Percentiles rank a stretch among this genome's conserved stretches.
Evolutionary conservation across 768 basidiomycete species (phyloP).

Genomic region (Tylopilus vinaceipallidus): DNA sequence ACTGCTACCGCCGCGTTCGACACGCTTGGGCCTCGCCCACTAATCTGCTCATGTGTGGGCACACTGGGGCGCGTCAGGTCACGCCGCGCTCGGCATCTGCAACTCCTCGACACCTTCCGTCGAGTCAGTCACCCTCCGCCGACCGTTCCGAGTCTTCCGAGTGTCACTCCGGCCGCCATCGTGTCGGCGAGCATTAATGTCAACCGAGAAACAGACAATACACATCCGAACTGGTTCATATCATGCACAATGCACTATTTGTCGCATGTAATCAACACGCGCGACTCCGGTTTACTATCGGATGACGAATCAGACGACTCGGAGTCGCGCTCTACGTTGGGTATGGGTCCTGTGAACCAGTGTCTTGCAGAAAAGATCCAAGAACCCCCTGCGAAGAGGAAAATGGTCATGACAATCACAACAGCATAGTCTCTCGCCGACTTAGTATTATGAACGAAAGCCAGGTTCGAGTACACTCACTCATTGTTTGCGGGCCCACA

Average conservation of each 20-base stretch:
- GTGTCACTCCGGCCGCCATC: neutral
- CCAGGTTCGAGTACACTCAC: conserved; percentile 17
- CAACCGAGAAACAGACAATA: neutral
- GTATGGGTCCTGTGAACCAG: conserved; percentile 34
- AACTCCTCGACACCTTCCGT: neutral
- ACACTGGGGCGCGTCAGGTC: no score
- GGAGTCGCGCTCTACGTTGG: conserved; percentile 25
- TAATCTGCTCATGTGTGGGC: no score
- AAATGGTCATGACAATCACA: conserved; percentile 30
- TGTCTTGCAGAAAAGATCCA: conserved; percentile 33
- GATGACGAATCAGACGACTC: neutral
- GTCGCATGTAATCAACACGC: neutral
- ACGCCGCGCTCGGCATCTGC: no score
- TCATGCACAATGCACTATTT: neutral
- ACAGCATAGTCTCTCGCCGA: conserved; percentile 16
- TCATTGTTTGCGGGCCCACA: conserved; percentile 28
- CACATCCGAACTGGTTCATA: neutral
- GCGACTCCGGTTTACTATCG: conserved; percentile 2
- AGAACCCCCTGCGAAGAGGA: conserved; percentile 28
- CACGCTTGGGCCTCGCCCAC: no score
- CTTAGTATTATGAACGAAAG: neutral
- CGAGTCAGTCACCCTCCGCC: neutral
- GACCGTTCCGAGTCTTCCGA: neutral
- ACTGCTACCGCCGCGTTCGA: neutral
- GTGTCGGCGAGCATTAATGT: neutral